Base-by-base conservation (phyloP, 2,329 filamentous ascomycete species). In the Clarireedia sp. region DNA sequence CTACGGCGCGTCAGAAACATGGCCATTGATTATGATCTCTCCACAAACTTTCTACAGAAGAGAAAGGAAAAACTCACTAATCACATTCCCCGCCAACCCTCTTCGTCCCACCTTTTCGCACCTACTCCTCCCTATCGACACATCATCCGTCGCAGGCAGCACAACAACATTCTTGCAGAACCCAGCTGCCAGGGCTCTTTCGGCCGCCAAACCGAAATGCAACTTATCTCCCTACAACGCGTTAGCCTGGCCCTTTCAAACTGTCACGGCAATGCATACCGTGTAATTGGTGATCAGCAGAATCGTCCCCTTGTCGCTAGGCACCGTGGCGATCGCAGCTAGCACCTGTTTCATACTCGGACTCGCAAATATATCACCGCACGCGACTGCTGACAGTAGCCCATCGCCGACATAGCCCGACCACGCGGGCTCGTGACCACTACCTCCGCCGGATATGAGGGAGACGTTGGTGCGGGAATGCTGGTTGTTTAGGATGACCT, bases 71-170 rank as follows among this genome's bases (percentile, higher is more conserved):
- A 17, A 63, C 62, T 70, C 66, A 9, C 69, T 71, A 2, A 83
- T 72, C 33, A 85, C 71, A 67, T 85, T 80, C 2, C 81, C 82
- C 2, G 82, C 80, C 23, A 86, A 71, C 0, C 83, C 82, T 62
- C 83, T 73, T 5, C 82, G 73, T 0, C 82, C 82, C 3, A 86
- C 82, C 36, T 82, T 74, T 40, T 56, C 57, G 33, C 75, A 76
- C 19, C 77, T 77, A 64, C 74, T 76, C 63, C 74, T 75, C 9
- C 81, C 82, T 23, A 86, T 80, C 0, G 80, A 82, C 7, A 86
- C 83, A 63, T 86, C 83, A 60, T 86, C 83, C 40, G 80, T 81
- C 57, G 81, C 83, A 58, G 83, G 78, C 57, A 83, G 76, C 67
- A 83, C 79, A 48, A 75, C 56, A 52, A 57, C 56, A 38, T 60